phyloP scores from a whole-genome alignment of 1,284 basidiomycete genomes.

The Microbotryum scabiosae region DNA sequence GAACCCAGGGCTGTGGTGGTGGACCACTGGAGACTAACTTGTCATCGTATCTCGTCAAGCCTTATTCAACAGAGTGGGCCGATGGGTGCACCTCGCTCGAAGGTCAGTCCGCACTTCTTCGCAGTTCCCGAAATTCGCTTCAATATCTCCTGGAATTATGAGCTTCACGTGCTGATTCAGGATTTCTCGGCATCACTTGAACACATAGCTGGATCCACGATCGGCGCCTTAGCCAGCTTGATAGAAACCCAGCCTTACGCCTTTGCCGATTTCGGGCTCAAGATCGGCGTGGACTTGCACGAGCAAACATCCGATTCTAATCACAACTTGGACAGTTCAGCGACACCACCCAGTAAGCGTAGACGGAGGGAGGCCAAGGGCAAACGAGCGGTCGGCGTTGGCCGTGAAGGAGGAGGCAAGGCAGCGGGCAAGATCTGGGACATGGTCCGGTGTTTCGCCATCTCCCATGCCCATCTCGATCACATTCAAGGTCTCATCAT shows the following conservation, averaged over 20 bases:
- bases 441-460: constrained; percentile 21
- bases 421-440: constrained; percentile 20
- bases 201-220: constrained; percentile 26
- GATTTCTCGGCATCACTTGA: not conserved
- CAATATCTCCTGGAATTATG: not conserved
- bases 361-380: not conserved
- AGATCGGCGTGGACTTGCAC: constrained; percentile 6
- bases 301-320: not conserved
- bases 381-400: not conserved
- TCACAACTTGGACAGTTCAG: not conserved
- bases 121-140: too few species aligned
- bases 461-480: constrained; percentile 35
- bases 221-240: constrained; percentile 32
- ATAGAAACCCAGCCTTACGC: constrained; percentile 21
- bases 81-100: constrained; percentile 40
- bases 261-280: constrained; percentile 25
- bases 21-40: constrained; percentile 42
- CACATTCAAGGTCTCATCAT: constrained; percentile 34
- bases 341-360: constrained; percentile 4
- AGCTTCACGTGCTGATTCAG: not conserved
- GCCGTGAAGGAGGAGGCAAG: constrained; percentile 10
- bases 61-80: constrained; percentile 35
- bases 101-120: constrained; percentile 24
- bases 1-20: constrained; percentile 41
- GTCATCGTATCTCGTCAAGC: constrained; percentile 42